Evolutionary conservation across 495 filamentous ascomycete species (phyloP).

Genomic region (Aspergillus incahuasiensis): DNA sequence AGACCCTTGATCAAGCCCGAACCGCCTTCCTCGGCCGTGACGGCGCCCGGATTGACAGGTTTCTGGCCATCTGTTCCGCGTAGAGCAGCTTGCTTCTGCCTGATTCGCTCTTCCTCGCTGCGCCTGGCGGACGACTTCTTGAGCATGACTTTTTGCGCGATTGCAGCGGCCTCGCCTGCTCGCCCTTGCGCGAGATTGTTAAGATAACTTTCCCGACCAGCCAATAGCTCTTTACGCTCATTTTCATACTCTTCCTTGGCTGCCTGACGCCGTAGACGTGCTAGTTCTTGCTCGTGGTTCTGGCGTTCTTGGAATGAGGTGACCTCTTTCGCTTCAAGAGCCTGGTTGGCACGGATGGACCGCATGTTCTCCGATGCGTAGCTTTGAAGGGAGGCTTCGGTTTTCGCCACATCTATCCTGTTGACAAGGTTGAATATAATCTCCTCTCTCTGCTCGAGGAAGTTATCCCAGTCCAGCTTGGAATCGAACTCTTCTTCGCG

Average conservation of each 20-base stretch:
- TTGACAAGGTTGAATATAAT: constrained; percentile 82
- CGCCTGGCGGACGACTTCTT: constrained; percentile 59
- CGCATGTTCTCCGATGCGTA: constrained; percentile 65
- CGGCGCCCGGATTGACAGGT: constrained; percentile 15
- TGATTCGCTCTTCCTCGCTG: constrained; percentile 46
- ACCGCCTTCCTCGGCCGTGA: constrained; percentile 26
- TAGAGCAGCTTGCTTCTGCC: constrained; percentile 42
- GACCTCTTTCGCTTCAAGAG: constrained; percentile 49
- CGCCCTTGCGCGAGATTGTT: constrained; percentile 46
- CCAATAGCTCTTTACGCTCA: constrained; percentile 54
- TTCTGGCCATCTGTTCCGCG: constrained; percentile 34
- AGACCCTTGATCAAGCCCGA: constrained; percentile 66
- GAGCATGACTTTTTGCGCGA: constrained; percentile 59
- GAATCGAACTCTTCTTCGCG: constrained; percentile 85
- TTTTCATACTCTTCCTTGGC: constrained; percentile 60
- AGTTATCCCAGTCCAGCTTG: constrained; percentile 81
- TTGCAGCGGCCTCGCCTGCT: constrained; percentile 44
- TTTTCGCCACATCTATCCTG: constrained; percentile 61
- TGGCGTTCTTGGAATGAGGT: constrained; percentile 52
- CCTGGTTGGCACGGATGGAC: constrained; percentile 53
- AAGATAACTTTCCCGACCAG: constrained; percentile 56
- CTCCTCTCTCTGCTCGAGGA: constrained; percentile 88
- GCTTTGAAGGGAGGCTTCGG: constrained; percentile 61
- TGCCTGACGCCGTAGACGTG: constrained; percentile 49
- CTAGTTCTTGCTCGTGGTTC: constrained; percentile 67